Evolutionary conservation across 805 yeast genomes (phyloP), one percentile per base, ranked within the genome.

Genomic region (Suhomyces canberraensis): DNA sequence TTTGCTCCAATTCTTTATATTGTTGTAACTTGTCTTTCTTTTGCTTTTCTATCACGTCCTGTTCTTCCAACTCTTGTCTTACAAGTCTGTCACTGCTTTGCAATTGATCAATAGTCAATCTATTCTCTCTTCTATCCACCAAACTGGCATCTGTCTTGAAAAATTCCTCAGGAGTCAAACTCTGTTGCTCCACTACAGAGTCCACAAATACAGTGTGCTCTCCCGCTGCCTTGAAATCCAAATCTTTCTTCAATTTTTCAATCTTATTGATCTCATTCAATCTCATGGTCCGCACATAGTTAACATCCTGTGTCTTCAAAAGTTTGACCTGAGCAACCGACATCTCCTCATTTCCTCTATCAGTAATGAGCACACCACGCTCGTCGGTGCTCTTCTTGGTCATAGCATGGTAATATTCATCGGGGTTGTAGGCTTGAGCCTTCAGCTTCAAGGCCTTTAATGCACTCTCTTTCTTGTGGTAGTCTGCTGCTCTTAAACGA

Each of bases 391-490:
- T 73, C 42, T 71, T 69, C 11, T 73, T 69, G 21, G 81, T 76
- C 98, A 93, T 93, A 15, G 88, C 93, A 76, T 88, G 96, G 61
- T 91, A 89, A 66, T 84, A 93, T 61, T 93, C 98, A 72, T 93
- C 98, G 11, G 95, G 95, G 57, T 93, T 93, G 49, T 88, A 75
- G 30, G 73, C 71, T 25, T 72, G 66, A 2, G 85, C 95, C 56
- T 88, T 91, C 28, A 71, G 69, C 47, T 84, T 78, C 40, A 93
- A 72, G 1, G 82, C 71, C 62, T 84, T 85, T 35, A 93, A 50
- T 25, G 78, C 79, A 11, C 78, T 78, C 53, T 77, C 75, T 47
- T 77, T 77, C 60, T 73, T 68, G 52, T 77, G 81, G 47, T 62
- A 76, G 51, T 77, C 79, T 14, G 68, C 71, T 4, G 81, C 79